phyloP scores from a whole-genome alignment of 495 filamentous ascomycete species.

The Podospora didyma region DNA sequence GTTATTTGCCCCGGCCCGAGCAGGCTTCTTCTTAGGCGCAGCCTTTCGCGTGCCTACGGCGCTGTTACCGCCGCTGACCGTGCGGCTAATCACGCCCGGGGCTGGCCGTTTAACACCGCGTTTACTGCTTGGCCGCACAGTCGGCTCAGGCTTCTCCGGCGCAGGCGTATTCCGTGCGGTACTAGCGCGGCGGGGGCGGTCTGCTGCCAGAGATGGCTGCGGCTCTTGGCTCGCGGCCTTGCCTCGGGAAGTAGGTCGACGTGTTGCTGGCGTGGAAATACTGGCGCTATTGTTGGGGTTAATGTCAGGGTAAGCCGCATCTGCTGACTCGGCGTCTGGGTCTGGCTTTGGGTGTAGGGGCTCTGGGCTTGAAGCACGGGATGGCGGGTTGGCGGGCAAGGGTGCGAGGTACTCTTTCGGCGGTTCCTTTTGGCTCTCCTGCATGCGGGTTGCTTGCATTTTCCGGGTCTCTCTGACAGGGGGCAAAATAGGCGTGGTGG shows the following conservation, averaged over 20 bases:
- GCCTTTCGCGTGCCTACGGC: slow-evolving; percentile 74
- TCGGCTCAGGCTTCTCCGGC: slow-evolving; percentile 29
- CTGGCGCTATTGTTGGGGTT: slow-evolving; percentile 14
- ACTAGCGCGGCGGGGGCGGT: slow-evolving; percentile 52
- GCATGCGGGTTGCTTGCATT: slow-evolving; percentile 19
- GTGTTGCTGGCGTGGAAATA: slow-evolving; percentile 15
- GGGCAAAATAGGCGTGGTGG: slow-evolving; percentile 51
- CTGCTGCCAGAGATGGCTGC: slow-evolving; percentile 39
- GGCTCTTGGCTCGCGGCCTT: slow-evolving; percentile 50
- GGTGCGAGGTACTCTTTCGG: slow-evolving; percentile 10
- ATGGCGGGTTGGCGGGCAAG: slow-evolving; percentile 26
- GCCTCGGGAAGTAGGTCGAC: slow-evolving; percentile 44
- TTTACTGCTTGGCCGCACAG: slow-evolving; percentile 38
- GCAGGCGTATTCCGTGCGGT: slow-evolving; percentile 56
- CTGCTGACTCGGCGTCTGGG: slow-evolving; percentile 19
- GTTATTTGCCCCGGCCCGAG: slow-evolving; percentile 21
- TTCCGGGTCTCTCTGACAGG: slow-evolving; percentile 40
- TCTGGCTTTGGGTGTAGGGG: slow-evolving; percentile 29
- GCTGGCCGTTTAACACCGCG: slow-evolving; percentile 62
- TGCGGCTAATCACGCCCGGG: slow-evolving; percentile 67
- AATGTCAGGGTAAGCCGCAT: slow-evolving; percentile 11
- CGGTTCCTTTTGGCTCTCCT: slow-evolving; percentile 24
- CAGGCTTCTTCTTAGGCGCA: slow-evolving; percentile 61
- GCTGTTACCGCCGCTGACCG: slow-evolving; percentile 66
- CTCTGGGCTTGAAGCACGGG: slow-evolving; percentile 29